Evolutionary conservation across 768 basidiomycete genomes (phyloP), one percentile per base, ranked within the genome.

Genomic region (Kwoniella sp.): DNA sequence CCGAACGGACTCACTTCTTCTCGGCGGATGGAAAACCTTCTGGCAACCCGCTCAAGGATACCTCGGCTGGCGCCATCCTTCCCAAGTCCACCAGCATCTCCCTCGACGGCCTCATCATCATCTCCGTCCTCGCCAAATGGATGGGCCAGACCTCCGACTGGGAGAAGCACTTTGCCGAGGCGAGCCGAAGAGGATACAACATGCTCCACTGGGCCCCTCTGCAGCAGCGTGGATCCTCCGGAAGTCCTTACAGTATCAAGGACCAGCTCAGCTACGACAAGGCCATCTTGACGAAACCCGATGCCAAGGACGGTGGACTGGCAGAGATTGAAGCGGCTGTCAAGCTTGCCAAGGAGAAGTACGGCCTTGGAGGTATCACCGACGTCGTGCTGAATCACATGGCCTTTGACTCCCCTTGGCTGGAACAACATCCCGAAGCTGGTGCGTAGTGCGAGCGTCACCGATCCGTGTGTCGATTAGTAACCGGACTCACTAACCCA

Each of bases 321-420:
- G 74, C 77, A 22, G 77, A 80, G 62, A 77, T 93, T 20, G 76
- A 95, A 25, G 79, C 78, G 58, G 67, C 82, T 12, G 28, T 71
- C 32, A 46, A 57, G 36, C 34, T 59, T 11, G 89, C 90, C 6
- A 82, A 80, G 67, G 84, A 92, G 32, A 84, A 92, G 71, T 92
- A 85, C 56, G 93, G 93, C 2, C 76, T 99, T 37, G 78, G 95
- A 52, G 87, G 84, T 62, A 71, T 98, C 65, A 98, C 89, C 0
- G 95, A 99, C 70, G 87, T 99, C 45, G 95, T 99, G 4, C 81
- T 96, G 50, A 99, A 99, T 71, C 95, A 99, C 68, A 98, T 95
- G 12, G 89, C 95, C 6, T 87, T 89, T 69, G 89, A 98, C 69
- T 90, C 85, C 58, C 79, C 83, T 15, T 99, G 92, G 92, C 79